Evolutionary conservation across 1,284 basidiomycete genomes (phyloP).

Genomic region (Fomitopsis betulina): DNA sequence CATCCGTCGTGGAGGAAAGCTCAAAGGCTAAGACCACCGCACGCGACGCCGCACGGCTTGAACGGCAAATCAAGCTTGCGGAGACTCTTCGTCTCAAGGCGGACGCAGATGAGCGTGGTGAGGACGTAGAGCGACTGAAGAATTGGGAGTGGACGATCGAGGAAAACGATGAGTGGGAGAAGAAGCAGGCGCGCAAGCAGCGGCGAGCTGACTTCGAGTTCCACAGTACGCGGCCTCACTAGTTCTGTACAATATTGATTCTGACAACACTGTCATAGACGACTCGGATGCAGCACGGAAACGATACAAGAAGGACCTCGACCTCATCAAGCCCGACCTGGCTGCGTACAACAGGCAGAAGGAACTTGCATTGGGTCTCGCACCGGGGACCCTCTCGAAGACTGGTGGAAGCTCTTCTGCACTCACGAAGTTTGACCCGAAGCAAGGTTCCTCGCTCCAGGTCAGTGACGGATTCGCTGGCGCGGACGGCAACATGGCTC

Average conservation of each 20-base stretch:
- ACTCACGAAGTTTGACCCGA: conserved; percentile 49
- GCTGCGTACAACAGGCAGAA: conserved; percentile 84
- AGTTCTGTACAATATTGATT: conserved; percentile 1
- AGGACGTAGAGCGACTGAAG: conserved; percentile 73
- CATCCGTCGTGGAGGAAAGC: conserved; percentile 79
- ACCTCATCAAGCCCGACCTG: conserved; percentile 83
- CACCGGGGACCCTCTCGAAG: conserved; percentile 54
- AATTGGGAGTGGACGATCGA: conserved; percentile 95
- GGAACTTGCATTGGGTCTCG: conserved; percentile 73
- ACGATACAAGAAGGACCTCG: conserved; percentile 88
- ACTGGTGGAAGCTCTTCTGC: conserved; percentile 33
- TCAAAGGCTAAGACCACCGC: conserved; percentile 71
- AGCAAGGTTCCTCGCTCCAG: conserved; percentile 36
- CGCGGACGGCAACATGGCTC: neutral
- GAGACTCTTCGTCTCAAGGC: conserved; percentile 84
- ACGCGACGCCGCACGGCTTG: conserved; percentile 75
- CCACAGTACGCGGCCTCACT: conserved; percentile 46
- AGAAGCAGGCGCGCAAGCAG: conserved; percentile 73
- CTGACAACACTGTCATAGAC: conserved; percentile 44
- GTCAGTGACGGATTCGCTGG: conserved; percentile 22
- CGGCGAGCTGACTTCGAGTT: conserved; percentile 79
- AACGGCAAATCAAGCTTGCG: conserved; percentile 84
- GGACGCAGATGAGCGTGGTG: conserved; percentile 84
- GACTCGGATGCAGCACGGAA: conserved; percentile 85
- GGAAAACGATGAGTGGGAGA: conserved; percentile 93